Percentiles rank a stretch among this genome's conserved stretches.
These are phyloP conservation scores for Wickerhamomyces sp. DNA, from an alignment of 1,139 yeast species.

Conservation along the genomic window DNA sequence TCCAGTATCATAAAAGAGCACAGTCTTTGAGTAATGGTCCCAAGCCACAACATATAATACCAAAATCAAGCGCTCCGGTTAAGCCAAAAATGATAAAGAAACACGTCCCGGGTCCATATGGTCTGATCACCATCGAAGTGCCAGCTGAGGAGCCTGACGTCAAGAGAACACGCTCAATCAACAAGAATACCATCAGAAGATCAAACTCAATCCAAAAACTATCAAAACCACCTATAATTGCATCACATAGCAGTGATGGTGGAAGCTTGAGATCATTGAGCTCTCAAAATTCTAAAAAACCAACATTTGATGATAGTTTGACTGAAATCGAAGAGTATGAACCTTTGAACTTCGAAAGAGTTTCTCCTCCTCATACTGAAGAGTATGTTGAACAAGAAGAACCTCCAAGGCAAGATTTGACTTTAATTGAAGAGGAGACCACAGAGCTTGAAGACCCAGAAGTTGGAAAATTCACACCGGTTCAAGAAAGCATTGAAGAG, in stretches of 20 bases:
- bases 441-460: neutral
- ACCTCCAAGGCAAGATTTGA: neutral
- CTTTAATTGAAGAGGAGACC: conserved; percentile 1
- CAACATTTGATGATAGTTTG: conserved; percentile 2
- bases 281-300: conserved; percentile 1
- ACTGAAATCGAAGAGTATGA: conserved; percentile 6
- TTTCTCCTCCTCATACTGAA: neutral
- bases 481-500: neutral
- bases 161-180: neutral
- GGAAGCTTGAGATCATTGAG: conserved; percentile 11
- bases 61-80: conserved; percentile 5
- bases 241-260: conserved; percentile 5
- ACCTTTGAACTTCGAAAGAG: conserved; percentile 1
- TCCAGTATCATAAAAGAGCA: conserved; percentile 11
- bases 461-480: neutral
- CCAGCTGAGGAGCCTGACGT: conserved; percentile 29
- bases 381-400: neutral
- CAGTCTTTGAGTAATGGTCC: conserved; percentile 11
- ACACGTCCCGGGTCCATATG: conserved; percentile 44
- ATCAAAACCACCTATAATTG: conserved; percentile 6
- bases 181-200: conserved; percentile 2
- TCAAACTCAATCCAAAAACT: conserved; percentile 5
- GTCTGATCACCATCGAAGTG: conserved; percentile 40
- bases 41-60: conserved; percentile 7
- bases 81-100: conserved; percentile 32